Evolutionary conservation across 768 basidiomycete genomes (phyloP).

Genomic region (Collybia mongolica): DNA sequence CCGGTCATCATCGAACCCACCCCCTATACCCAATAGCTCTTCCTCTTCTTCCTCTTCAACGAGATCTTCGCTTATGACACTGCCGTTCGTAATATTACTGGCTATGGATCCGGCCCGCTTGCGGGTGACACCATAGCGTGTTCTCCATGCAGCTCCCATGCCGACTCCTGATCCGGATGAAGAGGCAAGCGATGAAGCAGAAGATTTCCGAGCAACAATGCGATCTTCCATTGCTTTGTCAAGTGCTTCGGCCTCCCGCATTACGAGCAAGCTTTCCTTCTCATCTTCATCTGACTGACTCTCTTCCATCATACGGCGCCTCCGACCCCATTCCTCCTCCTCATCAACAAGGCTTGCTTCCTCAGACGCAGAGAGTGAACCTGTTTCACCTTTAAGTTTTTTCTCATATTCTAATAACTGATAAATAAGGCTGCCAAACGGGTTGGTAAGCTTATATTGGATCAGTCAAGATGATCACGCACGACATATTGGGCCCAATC

Average conservation of each 20-base stretch:
- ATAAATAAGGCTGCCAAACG: conserved; percentile 74
- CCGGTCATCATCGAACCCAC: conserved; percentile 55
- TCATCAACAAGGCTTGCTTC: conserved; percentile 58
- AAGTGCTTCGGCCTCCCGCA: conserved; percentile 78
- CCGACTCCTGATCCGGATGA: conserved; percentile 57
- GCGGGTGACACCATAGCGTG: conserved; percentile 54
- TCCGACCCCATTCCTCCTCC: conserved; percentile 81
- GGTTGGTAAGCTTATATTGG: conserved; percentile 16
- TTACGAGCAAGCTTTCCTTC: conserved; percentile 53
- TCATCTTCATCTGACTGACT: conserved; percentile 52
- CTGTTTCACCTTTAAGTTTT: conserved; percentile 49
- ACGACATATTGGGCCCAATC: conserved; percentile 95
- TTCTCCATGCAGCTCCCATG: conserved; percentile 67
- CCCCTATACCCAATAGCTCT: conserved; percentile 66
- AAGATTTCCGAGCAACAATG: conserved; percentile 70
- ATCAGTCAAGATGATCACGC: conserved; percentile 34
- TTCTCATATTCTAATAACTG: conserved; percentile 92
- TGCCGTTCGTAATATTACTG: conserved; percentile 66
- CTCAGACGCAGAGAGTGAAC: conserved; percentile 54
- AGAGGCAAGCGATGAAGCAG: conserved; percentile 60
- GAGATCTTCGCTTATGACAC: conserved; percentile 75
- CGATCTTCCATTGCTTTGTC: conserved; percentile 90
- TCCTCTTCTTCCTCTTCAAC: conserved; percentile 82
- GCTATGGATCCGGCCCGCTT: conserved; percentile 75
- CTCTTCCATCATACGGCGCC: conserved; percentile 49